A percentile compares a stretch with the other conserved stretches of the same genome.
These are phyloP conservation scores for Neurospora terricola DNA, from an alignment of 495 filamentous ascomycete genomes.

Conservation along the genomic window DNA sequence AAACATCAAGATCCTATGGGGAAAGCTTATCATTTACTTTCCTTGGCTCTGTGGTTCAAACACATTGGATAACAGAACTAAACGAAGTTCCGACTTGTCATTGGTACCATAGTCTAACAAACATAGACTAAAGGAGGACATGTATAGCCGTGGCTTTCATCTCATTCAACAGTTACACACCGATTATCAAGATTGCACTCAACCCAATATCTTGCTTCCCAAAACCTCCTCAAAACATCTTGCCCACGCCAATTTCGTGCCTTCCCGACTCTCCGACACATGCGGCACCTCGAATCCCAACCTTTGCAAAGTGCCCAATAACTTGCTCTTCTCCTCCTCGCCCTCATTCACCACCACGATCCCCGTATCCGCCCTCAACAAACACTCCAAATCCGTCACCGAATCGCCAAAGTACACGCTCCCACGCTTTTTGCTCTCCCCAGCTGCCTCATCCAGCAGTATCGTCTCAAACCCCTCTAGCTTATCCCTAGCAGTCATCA, in stretches of 20 bases:
- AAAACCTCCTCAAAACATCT: constrained; percentile 20
- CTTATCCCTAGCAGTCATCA: constrained; percentile 19
- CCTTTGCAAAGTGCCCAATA: constrained; percentile 25
- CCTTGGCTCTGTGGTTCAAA: not conserved
- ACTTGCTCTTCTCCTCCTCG: constrained; percentile 15
- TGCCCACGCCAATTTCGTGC: constrained; percentile 16
- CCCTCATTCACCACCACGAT: constrained; percentile 28
- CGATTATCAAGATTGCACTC: not conserved
- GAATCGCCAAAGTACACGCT: constrained; percentile 26
- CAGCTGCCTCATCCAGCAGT: not conserved
- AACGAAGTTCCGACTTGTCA: not conserved
- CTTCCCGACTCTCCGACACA: constrained; percentile 5
- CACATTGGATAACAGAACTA: not conserved
- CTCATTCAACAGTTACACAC: not conserved
- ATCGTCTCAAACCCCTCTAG: constrained; percentile 9
- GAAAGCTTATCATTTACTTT: not conserved
- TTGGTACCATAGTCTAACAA: not conserved
- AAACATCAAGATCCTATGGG: not conserved
- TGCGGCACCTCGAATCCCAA: constrained; percentile 28
- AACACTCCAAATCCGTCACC: constrained; percentile 25
- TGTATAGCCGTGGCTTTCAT: not conserved
- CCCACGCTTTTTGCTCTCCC: not conserved
- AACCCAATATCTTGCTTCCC: constrained; percentile 8
- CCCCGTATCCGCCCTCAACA: constrained; percentile 24
- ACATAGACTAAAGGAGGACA: not conserved